Base-by-base conservation (phyloP, 164 flowering plant species). In the Echeveria elegans region DNA sequence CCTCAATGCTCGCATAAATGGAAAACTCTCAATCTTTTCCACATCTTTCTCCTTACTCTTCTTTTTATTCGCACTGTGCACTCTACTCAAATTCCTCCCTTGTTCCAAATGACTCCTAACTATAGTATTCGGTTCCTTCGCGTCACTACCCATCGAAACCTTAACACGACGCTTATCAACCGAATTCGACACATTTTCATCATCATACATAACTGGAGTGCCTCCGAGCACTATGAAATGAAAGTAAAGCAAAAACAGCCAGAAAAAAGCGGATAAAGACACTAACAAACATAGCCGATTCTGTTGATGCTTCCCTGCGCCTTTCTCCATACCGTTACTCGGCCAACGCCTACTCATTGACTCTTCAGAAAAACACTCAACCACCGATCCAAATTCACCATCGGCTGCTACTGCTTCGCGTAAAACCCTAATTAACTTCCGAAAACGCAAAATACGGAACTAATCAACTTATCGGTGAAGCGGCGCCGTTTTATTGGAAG, bases 191-290 rank as follows among this genome's bases (percentile, higher is more conserved):
- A 64, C 37, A 30, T 38, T 24, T 0, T 83, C 64, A 9, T 80
- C 79, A 9, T 80, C 79, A 72, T 71, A 74, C 6, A 72, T 71
- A 31, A 61, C 45, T 36, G 69, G 47, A 64, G 73, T 75, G 60
- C 81, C 71, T 26, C 83, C 88, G 18, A 89, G 79, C 12, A 88
- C 78, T 6, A 74, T 73, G 72, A 85, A 88, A 79, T 93, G 88
- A 72, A 90, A 84, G 73, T 90, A 90, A 66, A 89, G 79, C 52
- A 93, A 65, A 64, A 85, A 65, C 53, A 82, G 50, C 98, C 98
- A 93, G 73, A 93, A 86, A 61, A 83, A 76, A 1, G 73, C 85
- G 0, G 90, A 80, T 40, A 89, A 68, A 0, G 83, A 70, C 1
- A 71, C 85, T 41, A 93, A 69, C 53, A 80, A 75, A 78, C 88